Evolutionary conservation across 177 flowering plant genomes (phyloP).

Genomic region (Vitis hybrid): DNA sequence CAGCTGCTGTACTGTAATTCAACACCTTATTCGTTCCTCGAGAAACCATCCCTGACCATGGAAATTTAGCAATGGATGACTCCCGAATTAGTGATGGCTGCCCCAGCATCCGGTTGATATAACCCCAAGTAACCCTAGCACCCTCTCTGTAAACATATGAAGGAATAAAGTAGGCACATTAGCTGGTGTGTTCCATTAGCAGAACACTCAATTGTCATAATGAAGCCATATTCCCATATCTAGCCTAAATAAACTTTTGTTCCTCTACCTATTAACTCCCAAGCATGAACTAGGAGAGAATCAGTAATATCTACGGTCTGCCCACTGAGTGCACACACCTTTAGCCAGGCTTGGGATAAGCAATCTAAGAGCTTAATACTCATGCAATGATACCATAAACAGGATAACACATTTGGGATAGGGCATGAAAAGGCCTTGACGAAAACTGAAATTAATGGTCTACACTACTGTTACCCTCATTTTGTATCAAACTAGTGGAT

Average conservation of each 20-base stretch:
- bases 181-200: background rate
- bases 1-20: constrained; percentile 36
- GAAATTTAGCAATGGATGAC: constrained; percentile 75
- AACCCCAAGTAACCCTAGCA: constrained; percentile 90
- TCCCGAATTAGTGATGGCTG: constrained; percentile 95
- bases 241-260: background rate
- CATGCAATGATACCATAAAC: no score
- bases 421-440: no score
- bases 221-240: background rate
- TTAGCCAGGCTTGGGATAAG: no score
- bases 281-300: no score
- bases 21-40: constrained; percentile 37
- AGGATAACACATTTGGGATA: no score
- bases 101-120: constrained; percentile 88
- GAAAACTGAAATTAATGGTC: no score
- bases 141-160: constrained; percentile 70
- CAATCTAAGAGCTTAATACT: no score
- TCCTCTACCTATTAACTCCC: no score
- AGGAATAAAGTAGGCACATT: constrained; percentile 1
- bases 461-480: background rate
- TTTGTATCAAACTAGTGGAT: background rate
- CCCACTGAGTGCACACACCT: no score
- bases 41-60: constrained; percentile 62
- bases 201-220: no score
- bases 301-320: no score